Base-by-base conservation (phyloP, 208 protist species). In the Kentomonas sorsogonicus region DNA sequence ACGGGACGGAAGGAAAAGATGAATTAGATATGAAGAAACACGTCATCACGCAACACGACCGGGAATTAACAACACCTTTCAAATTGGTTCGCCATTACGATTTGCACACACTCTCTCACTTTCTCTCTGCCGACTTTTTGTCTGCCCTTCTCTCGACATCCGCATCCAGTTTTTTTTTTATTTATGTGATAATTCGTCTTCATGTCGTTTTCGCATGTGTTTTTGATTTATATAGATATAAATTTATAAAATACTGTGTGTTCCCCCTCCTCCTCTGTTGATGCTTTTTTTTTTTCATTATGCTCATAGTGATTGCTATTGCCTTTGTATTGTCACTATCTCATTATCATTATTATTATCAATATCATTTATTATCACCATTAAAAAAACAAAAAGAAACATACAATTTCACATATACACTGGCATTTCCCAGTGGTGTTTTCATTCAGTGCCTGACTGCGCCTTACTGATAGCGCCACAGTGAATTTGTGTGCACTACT, bases 201-300 rank as follows among this genome's bases (percentile, higher is more conserved):
- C 5, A 48, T 26, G 16, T 11, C 43, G 43, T 9, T 23, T 15
- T 13, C 25, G 43, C 25, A 25, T 48, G 43, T 36, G 5, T 36
- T 36, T 36, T 36, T 36, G 7, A 15, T 36, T 36, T 11, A 15
- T 15, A 36, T n/a, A n/a, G n/a, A n/a, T n/a, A n/a, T n/a, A n/a
- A n/a, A n/a, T n/a, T n/a, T n/a, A n/a, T n/a, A n/a, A n/a, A n/a
- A n/a, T n/a, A n/a, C n/a, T n/a, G n/a, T n/a, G n/a, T n/a, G n/a
- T n/a, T n/a, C n/a, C n/a, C n/a, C n/a, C n/a, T 46, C 6, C 10
- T 5, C 5, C 5, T 65, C 3, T 63, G 25, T 3, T 45, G 67
- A 26, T 63, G 5, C 36, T 43, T 53, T 53, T 60, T 38, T 69
- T 47, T 57, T 57, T 59, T 53, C 25, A 65, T 64, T 64, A 25